Evolutionary conservation across 2,329 filamentous ascomycete species (phyloP).

Genomic region (Sporothrix protearum): DNA sequence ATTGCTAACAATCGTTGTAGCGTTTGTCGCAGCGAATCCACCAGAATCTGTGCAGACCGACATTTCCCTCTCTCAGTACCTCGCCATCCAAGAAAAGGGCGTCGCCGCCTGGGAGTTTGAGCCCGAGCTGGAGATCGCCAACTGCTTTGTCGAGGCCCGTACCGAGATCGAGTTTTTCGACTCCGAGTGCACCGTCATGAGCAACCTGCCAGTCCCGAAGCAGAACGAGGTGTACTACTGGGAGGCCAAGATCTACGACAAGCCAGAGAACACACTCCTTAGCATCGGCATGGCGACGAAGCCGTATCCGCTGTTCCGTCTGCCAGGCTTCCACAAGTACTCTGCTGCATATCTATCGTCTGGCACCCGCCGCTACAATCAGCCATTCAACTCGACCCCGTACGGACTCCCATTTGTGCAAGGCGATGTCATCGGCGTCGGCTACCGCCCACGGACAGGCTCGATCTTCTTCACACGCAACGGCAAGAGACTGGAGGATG

Average conservation of each 20-base stretch:
- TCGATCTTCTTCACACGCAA: conserved; percentile 98
- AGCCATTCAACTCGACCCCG: conserved; percentile 74
- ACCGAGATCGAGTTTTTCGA: conserved; percentile 99
- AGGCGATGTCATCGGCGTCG: conserved; percentile 92
- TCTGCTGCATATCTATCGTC: conserved; percentile 89
- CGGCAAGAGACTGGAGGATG: conserved; percentile 93
- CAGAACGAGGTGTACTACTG: conserved; percentile 99
- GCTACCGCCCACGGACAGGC: conserved; percentile 89
- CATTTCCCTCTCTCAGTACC: conserved; percentile 93
- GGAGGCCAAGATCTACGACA: conserved; percentile 98
- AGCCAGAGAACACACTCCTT: conserved; percentile 81
- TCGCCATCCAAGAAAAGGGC: conserved; percentile 98
- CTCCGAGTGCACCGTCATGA: conserved; percentile 94
- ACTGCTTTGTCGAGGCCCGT: conserved; percentile 93
- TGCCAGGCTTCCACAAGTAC: conserved; percentile 90
- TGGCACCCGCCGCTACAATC: conserved; percentile 83
- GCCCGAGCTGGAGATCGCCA: conserved; percentile 96
- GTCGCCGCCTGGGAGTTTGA: conserved; percentile 99
- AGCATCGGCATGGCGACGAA: conserved; percentile 95
- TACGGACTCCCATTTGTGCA: conserved; percentile 86
- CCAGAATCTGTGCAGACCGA: conserved; percentile 94
- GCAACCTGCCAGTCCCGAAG: conserved; percentile 93
- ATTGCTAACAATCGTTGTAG: conserved; percentile 45
- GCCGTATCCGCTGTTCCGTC: conserved; percentile 88
- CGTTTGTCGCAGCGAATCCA: conserved; percentile 89